Conservation (phyloP, 2,329 filamentous ascomycete genomes). For the Fusarium sp. region DNA sequence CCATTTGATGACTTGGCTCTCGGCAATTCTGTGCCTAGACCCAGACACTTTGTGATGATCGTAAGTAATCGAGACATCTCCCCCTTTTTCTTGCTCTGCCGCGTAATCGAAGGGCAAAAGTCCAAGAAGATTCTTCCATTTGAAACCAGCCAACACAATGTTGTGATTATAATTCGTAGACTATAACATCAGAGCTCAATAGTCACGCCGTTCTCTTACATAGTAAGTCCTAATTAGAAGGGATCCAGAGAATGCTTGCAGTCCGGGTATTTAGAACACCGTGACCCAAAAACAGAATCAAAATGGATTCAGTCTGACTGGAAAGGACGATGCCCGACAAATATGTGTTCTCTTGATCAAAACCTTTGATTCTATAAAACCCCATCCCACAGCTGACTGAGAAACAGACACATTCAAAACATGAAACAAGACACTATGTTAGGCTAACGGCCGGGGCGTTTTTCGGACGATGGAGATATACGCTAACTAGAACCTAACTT, state of each 20-base stretch:
- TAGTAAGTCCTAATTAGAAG: background rate
- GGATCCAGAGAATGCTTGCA: background rate
- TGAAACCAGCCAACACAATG: background rate
- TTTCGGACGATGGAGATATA: background rate
- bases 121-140: background rate
- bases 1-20: conserved; percentile 24
- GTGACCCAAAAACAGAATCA: background rate
- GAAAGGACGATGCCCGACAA: background rate
- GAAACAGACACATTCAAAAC: background rate
- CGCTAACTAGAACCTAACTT: background rate
- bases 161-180: background rate
- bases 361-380: background rate
- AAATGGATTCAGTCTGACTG: background rate
- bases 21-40: conserved; percentile 27
- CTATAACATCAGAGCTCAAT: background rate
- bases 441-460: background rate
- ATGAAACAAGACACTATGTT: background rate
- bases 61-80: background rate
- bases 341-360: background rate
- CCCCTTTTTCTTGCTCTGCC: background rate
- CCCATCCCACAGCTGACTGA: background rate
- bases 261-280: background rate
- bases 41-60: conserved; percentile 1
- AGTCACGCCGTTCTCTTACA: background rate
- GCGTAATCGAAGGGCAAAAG: background rate